Evolutionary conservation across 768 basidiomycete genomes (phyloP), one percentile per base, ranked within the genome.

Genomic region (Flagelloscypha sp.): DNA sequence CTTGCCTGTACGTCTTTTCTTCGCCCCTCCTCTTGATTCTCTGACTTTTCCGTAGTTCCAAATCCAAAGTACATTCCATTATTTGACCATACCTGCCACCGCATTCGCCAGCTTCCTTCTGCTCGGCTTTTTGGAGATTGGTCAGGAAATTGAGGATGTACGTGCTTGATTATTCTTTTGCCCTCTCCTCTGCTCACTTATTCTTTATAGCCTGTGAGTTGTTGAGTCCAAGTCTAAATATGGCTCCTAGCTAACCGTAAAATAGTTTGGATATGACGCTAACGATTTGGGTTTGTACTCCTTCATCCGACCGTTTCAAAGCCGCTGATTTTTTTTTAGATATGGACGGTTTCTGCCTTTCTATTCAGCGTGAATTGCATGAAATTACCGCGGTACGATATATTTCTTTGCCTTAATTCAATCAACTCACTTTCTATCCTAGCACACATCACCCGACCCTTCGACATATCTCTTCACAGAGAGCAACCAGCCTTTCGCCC

Each of bases 401-500:
- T 15, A 6, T 31, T 25, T 32, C 22, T 41, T 57, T 24, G n/a
- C n/a, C n/a, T n/a, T n/a, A n/a, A n/a, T n/a, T n/a, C n/a, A n/a
- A n/a, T n/a, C n/a, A n/a, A n/a, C n/a, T n/a, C n/a, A 50, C 6
- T 53, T 53, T 30, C 48, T 56, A 34, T 49, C 40, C 3, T 44
- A 61, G 65, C 68, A 69, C 53, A 58, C 65, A 1, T 53, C 58
- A 6, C 54, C 58, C 20, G 50, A 61, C 7, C 61, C 66, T 2
- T 42, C 58, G 8, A 33, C 46, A 0, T 65, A 58, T 49, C 50
- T 67, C 41, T 61, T 61, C 40, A 58, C 54, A 12, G 46, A 54
- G 12, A 47, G 53, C 37, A 72, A 69, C 48, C 62, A 65, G 41
- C 68, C 68, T 0, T 68, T 70, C 57, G 54, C 59, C 5, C 68